Evolutionary conservation across 2,329 filamentous ascomycete genomes (phyloP).

Genomic region (Metarhizium robertsii): DNA sequence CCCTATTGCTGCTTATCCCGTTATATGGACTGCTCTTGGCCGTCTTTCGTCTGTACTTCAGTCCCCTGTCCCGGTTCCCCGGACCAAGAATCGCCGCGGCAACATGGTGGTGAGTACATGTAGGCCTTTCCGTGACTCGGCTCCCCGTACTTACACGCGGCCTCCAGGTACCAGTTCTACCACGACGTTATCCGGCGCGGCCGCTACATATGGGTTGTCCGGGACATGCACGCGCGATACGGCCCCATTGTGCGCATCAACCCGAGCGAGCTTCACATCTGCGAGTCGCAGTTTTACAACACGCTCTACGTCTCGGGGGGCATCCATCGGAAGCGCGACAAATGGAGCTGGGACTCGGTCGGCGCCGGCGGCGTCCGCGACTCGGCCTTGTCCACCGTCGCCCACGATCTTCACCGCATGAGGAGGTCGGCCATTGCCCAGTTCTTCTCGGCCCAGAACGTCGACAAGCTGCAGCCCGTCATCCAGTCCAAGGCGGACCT

Average conservation of each 20-base stretch:
- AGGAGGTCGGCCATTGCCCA: not conserved
- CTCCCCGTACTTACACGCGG: no score
- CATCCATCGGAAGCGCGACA: conserved; percentile 3
- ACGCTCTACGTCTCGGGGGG: conserved; percentile 9
- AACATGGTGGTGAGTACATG: not conserved
- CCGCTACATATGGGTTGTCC: not conserved
- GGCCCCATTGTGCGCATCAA: conserved; percentile 21
- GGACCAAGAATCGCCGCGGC: not conserved
- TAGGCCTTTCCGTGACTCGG: no score
- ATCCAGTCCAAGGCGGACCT: not conserved
- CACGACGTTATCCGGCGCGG: not conserved
- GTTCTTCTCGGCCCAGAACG: not conserved
- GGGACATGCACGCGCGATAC: conserved; percentile 27
- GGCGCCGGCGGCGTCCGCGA: not conserved
- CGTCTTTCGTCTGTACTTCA: no score
- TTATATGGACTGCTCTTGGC: no score
- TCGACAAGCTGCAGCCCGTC: no score
- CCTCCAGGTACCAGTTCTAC: not conserved
- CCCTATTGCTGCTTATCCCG: no score
- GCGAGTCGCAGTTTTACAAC: conserved; percentile 17
- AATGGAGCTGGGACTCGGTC: not conserved
- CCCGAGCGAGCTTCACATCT: conserved; percentile 17
- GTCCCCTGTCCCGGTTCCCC: not conserved
- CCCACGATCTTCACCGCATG: not conserved
- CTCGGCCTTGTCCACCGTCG: not conserved